A percentile compares a stretch with the other conserved stretches of the same genome.
Evolutionary conservation across 495 filamentous ascomycete genomes (phyloP).

Genomic region (Lasiosphaeria hispida): DNA sequence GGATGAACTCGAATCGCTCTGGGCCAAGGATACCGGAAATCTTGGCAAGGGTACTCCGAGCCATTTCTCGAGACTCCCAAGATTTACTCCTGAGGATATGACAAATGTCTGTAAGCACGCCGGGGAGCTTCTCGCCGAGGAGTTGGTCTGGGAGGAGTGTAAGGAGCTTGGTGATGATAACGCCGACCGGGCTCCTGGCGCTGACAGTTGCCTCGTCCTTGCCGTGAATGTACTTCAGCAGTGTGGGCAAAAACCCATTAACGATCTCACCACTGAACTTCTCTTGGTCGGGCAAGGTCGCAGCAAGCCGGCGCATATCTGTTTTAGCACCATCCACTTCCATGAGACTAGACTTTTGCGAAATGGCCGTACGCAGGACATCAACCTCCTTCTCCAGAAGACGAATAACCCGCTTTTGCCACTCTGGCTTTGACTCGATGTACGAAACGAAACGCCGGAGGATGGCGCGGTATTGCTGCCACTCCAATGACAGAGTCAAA

Average conservation of each 20-base stretch:
- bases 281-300: slow-evolving; percentile 62
- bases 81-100: slow-evolving; percentile 87
- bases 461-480: slow-evolving; percentile 84
- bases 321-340: slow-evolving; percentile 36
- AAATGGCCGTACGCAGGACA: slow-evolving; percentile 57
- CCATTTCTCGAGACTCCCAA: slow-evolving; percentile 85
- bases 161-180: slow-evolving; percentile 82
- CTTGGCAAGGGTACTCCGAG: slow-evolving; percentile 80
- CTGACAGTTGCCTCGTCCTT: slow-evolving; percentile 93
- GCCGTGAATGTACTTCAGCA: slow-evolving; percentile 80
- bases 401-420: slow-evolving; percentile 80
- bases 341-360: slow-evolving; percentile 40
- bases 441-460: slow-evolving; percentile 78
- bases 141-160: slow-evolving; percentile 71
- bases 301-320: slow-evolving; percentile 49
- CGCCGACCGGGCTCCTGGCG: slow-evolving; percentile 80
- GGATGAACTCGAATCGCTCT: slow-evolving; percentile 80
- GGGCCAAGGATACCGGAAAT: slow-evolving; percentile 78
- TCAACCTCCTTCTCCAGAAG: slow-evolving; percentile 79
- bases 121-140: slow-evolving; percentile 68
- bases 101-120: slow-evolving; percentile 85
- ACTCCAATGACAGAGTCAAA: slow-evolving; percentile 74
- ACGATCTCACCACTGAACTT: slow-evolving; percentile 73
- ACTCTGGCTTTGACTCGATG: slow-evolving; percentile 73
- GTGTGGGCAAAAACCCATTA: slow-evolving; percentile 69